Conservation (phyloP, 495 filamentous ascomycete genomes). For the Daldinia vernicosa region DNA sequence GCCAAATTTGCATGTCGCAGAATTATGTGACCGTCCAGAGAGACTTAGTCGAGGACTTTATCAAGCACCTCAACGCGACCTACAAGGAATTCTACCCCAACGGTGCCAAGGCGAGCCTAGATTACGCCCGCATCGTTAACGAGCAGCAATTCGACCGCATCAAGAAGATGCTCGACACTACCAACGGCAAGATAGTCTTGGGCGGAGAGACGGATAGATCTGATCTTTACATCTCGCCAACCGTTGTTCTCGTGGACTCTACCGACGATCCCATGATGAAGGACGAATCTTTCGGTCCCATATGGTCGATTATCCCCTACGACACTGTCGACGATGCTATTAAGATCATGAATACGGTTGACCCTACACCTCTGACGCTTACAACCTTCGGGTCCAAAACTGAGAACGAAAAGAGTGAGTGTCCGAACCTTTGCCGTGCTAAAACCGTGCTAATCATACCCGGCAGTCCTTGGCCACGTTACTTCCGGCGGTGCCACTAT, state of each 20-base stretch:
- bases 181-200: constrained; percentile 82
- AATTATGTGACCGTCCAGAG: constrained; percentile 89
- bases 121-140: constrained; percentile 84
- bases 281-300: constrained; percentile 89
- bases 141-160: constrained; percentile 79
- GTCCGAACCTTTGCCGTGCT: background rate
- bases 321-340: constrained; percentile 83
- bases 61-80: constrained; percentile 75
- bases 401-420: constrained; percentile 72
- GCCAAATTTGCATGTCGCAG: constrained; percentile 88
- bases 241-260: constrained; percentile 78
- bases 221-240: constrained; percentile 85
- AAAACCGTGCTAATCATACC: constrained; percentile 5
- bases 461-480: constrained; percentile 65
- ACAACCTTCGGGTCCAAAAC: constrained; percentile 84
- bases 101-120: constrained; percentile 75
- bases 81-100: constrained; percentile 85
- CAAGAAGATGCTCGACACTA: constrained; percentile 85
- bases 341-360: constrained; percentile 74
- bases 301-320: constrained; percentile 81
- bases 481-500: constrained; percentile 81
- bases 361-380: constrained; percentile 81
- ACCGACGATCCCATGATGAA: constrained; percentile 77
- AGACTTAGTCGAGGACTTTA: constrained; percentile 72
- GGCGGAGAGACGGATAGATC: constrained; percentile 82